Percentiles rank a stretch among this genome's conserved stretches.
Conservation (phyloP, 495 filamentous ascomycete species). For the Hypoxylon cercidicola region DNA sequence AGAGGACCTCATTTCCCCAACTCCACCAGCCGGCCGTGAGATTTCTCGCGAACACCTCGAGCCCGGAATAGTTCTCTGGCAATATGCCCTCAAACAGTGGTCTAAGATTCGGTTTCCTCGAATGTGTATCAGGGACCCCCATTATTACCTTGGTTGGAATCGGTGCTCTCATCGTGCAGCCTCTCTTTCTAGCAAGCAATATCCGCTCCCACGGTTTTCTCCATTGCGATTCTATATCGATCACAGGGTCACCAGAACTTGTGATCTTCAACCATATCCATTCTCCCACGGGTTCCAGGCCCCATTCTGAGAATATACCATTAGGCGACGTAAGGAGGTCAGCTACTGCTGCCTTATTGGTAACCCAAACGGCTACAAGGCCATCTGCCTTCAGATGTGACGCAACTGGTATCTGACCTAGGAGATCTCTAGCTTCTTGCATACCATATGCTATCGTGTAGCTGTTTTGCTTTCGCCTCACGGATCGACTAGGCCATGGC, state of each 20-base stretch:
- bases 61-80: conserved; percentile 64
- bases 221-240: conserved; percentile 74
- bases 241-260: conserved; percentile 71
- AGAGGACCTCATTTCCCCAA: conserved; percentile 87
- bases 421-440: conserved; percentile 52
- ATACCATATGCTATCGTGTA: conserved; percentile 67
- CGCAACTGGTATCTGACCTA: conserved; percentile 64
- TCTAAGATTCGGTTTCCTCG: conserved; percentile 77
- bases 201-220: conserved; percentile 89
- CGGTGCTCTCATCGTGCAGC: conserved; percentile 27
- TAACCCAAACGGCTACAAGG: conserved; percentile 85
- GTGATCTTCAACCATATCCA: conserved; percentile 96
- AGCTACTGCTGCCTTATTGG: conserved; percentile 74
- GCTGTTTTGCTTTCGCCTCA: conserved; percentile 67
- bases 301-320: conserved; percentile 70
- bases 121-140: conserved; percentile 90
- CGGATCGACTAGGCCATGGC: conserved; percentile 94
- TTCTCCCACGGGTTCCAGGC: conserved; percentile 75
- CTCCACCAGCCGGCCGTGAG: conserved; percentile 88
- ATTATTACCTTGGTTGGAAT: conserved; percentile 70
- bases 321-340: conserved; percentile 63
- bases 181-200: conserved; percentile 68
- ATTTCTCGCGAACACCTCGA: conserved; percentile 91
- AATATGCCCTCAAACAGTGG: conserved; percentile 57
- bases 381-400: conserved; percentile 64